Evolutionary conservation across 2,329 filamentous ascomycete species (phyloP).

Genomic region (Cladorrhinum sp.): DNA sequence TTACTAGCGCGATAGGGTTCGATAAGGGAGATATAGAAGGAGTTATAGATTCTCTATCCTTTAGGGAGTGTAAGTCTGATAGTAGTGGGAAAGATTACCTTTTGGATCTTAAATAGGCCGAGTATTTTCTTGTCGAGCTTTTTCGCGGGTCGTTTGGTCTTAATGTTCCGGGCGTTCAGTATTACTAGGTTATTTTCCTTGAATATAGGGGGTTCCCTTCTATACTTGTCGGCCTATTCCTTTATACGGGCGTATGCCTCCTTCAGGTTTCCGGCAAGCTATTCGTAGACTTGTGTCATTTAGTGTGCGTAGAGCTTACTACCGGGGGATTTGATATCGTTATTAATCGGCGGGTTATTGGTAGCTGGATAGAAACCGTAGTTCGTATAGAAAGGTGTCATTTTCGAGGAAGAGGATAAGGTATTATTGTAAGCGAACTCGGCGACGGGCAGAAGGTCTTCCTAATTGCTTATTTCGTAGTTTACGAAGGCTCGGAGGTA

Average conservation of each 20-base stretch:
- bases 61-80: too few relatives aligned
- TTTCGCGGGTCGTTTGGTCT: not conserved
- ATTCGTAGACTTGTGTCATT: not conserved
- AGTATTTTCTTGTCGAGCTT: not conserved
- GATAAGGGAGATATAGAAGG: too few relatives aligned
- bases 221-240: not conserved
- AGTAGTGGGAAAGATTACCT: too few relatives aligned
- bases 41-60: too few relatives aligned
- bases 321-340: too few relatives aligned
- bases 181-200: not conserved
- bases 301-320: not conserved
- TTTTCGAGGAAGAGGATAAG: conserved; percentile 13
- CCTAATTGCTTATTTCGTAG: conserved; percentile 22
- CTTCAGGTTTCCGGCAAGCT: not conserved
- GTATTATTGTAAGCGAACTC: conserved; percentile 23
- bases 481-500: conserved; percentile 20
- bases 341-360: not conserved
- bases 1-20: too few relatives aligned
- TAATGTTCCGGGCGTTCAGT: not conserved
- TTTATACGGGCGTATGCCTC: not conserved
- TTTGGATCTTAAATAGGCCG: too few relatives aligned
- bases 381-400: conserved; percentile 19
- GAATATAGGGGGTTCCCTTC: not conserved
- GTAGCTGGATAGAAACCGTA: conserved; percentile 8
- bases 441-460: conserved; percentile 13